Percentiles rank a stretch among this genome's conserved stretches.
These are phyloP conservation scores for Salix udensis DNA, from an alignment of 345 rosid species.

Conservation along the genomic window DNA sequence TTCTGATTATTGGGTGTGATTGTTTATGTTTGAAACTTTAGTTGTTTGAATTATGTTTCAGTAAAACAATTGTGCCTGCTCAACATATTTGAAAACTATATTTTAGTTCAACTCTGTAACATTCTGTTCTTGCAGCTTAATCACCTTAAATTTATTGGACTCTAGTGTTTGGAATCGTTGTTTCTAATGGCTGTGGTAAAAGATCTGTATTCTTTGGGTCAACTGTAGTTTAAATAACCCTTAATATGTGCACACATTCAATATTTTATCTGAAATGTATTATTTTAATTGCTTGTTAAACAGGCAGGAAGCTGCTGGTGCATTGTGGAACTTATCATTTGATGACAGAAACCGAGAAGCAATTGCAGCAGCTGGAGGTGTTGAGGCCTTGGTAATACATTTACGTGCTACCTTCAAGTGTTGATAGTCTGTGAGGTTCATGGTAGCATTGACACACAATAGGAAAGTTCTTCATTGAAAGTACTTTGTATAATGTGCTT, in stretches of 20 bases:
- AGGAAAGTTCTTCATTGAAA: conserved; percentile 4
- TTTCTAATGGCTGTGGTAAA: neutral
- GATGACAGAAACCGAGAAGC: conserved; percentile 45
- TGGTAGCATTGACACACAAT: neutral
- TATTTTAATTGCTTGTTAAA: conserved; percentile 12
- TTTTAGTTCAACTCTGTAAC: neutral
- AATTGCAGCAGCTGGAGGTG: conserved; percentile 38
- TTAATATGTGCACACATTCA: neutral
- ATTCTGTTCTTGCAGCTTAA: neutral
- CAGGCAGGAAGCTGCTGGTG: conserved; percentile 46
- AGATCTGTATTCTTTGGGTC: neutral
- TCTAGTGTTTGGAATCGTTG: neutral
- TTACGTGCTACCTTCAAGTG: neutral
- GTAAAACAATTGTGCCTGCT: neutral
- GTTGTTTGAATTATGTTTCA: neutral
- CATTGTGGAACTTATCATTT: conserved; percentile 42
- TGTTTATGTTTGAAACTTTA: neutral
- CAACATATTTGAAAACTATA: neutral
- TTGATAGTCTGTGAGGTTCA: neutral
- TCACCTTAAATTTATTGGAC: neutral
- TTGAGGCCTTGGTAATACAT: conserved; percentile 35
- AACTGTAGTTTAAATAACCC: neutral
- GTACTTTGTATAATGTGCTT: neutral
- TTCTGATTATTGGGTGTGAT: neutral
- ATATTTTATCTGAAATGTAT: neutral